Conservation (phyloP, 305 asterid species). For the Andrographis paniculata region DNA sequence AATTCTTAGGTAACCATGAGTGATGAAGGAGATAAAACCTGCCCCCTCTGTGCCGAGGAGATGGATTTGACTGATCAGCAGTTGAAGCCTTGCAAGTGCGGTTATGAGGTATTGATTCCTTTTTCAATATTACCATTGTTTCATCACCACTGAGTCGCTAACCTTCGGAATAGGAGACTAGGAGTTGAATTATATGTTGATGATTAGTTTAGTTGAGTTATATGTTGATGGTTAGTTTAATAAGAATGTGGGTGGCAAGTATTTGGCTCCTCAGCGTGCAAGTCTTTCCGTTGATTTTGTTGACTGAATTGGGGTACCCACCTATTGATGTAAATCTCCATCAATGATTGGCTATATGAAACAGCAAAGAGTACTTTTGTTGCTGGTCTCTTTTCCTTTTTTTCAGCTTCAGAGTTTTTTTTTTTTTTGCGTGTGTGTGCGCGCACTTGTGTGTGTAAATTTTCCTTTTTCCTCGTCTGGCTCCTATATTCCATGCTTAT, state of each 20-base stretch:
- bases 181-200: constrained; percentile 1
- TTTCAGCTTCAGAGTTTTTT: too few relatives aligned
- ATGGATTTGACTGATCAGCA: constrained; percentile 99
- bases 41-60: constrained; percentile 99
- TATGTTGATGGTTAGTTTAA: not conserved
- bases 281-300: too few relatives aligned
- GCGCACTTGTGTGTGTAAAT: too few relatives aligned
- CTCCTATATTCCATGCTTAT: too few relatives aligned
- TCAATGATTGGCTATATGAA: too few relatives aligned
- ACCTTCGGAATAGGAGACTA: too few relatives aligned
- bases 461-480: too few relatives aligned
- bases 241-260: not conserved
- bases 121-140: constrained; percentile 1
- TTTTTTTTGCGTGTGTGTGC: too few relatives aligned
- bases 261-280: not conserved
- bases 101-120: constrained; percentile 61
- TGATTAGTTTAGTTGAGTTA: not conserved
- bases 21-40: constrained; percentile 86
- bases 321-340: too few relatives aligned
- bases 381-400: too few relatives aligned
- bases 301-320: too few relatives aligned
- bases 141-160: constrained; percentile 9
- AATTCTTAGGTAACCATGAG: constrained; percentile 61
- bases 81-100: constrained; percentile 97
- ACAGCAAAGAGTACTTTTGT: too few relatives aligned